Base-by-base conservation (phyloP, 2,329 filamentous ascomycete species). In the Tolypocladium nubicola region DNA sequence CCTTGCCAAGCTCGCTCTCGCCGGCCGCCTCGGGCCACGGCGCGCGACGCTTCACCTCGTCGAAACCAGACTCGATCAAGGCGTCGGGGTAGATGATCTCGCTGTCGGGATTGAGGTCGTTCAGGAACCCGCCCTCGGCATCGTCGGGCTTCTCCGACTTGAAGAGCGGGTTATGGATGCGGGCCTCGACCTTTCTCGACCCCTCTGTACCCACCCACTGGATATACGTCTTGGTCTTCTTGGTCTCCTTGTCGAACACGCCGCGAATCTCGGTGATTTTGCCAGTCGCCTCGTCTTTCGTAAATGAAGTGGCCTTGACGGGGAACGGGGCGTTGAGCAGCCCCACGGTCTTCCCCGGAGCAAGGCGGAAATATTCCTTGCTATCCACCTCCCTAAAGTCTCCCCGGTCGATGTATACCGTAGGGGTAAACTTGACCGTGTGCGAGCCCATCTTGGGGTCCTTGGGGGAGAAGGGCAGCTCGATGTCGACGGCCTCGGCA, bases 1-100 rank as follows among this genome's bases (percentile, higher is more conserved):
- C 78, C 63, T 79, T 81, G 13, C 79, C 81, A 58, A 80, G 75
- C 62, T 83, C 79, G 59, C 75, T 81, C 70, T 91, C 89, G 13
- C 88, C 88, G 7, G 84, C 87, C 50, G 86, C 83, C 70, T 88
- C 86, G 2, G 90, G 90, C 90, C 90, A 95, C 7, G 90, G 90
- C 4, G 89, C 90, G 35, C 85, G 76, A 49, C 75, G 73, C 63
- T 77, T 81, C 37, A 97, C 82, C 66, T 96, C 89, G 50, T 89
- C 82, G 64, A 97, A 88, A 1, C 92, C 93, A 35, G 82, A 79
- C 72, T 97, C 92, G 41, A 97, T 83, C 67, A 96, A 75, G 0
- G 92, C 92, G 57, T 89, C 76, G 0, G 81, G 77, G 68, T 87
- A 93, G n/a, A 94, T 78, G 26, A 89, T 76, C 74, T 97, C 89